Evolutionary conservation across 208 protist species (phyloP), one percentile per base, ranked within the genome.

Genomic region (Leishmania martiniquensis): DNA sequence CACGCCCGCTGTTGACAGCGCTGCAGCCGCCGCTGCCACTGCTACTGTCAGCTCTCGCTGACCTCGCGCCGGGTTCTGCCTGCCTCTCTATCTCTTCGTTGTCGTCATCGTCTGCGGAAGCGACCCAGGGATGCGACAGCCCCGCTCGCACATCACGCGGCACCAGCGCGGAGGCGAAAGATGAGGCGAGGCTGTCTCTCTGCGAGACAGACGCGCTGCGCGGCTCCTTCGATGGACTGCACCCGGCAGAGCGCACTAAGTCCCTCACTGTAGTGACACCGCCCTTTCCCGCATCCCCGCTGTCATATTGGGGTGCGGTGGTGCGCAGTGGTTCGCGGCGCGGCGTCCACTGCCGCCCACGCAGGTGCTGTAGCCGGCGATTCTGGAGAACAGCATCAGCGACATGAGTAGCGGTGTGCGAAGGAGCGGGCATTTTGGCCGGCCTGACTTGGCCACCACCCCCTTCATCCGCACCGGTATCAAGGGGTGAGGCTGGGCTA

Each of bases 141-240:
- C n/a, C 62, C 29, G 45, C 54, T 34, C 17, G 44, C 63, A n/a
- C 72, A 17, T 72, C 69, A 15, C 54, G 75, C 6, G 80, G 80
- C 49, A 84, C 80, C 4, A 81, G 72, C 4, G 77, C 47, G 13
- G 77, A 80, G 34, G 81, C 80, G 42, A 75, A 82, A 44, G 78
- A 83, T 1, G 55, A 52, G 17, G 81, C 84, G 34, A 90, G 80
- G 60, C 80, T 76, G 54, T 90, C 89, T 32, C 86, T 77, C 15
- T 84, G 79, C 4, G 89, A 89, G 34, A 76, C 12, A 37, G 81
- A 84, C 13, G 57, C 54, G 63, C 89, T 90, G 81, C 86, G 88
- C 12, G 85, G 77, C 57, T 86, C 62, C 59, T 86, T 84, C 12
- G 85, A 63, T 13, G 85, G 77, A 70, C 82, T 83, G 57, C 84